Evolutionary conservation across 2,329 filamentous ascomycete genomes (phyloP), one percentile per base, ranked within the genome.

Genomic region (Neoascochyta sp.): DNA sequence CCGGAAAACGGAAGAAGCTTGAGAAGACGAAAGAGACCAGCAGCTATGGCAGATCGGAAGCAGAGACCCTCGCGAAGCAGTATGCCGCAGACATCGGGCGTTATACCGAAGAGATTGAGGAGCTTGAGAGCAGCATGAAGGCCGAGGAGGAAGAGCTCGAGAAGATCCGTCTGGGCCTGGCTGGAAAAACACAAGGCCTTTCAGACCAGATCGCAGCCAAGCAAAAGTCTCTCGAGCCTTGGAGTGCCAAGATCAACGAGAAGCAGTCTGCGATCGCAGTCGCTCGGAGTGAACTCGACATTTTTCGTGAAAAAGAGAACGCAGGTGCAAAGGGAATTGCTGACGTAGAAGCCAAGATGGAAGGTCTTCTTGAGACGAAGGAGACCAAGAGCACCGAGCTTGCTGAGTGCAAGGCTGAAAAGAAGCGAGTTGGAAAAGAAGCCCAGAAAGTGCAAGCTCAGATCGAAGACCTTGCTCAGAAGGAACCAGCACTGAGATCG

Each of bases 221-320:
- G 66, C 92, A 98, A 56, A 95, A 93, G 65, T 83, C 86, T 1
- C 72, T 98, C 8, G 90, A 96, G 64, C 92, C 92, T 0, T 98
- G 92, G 92, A 89, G 83, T 48, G 88, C 88, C 45, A 96, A 92
- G 66, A 90, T 98, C 67, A 95, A 92, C 62, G 83, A 95, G 57
- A 96, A 95, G 62, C 84, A 92, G 55, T 95, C 89, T 0, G 80
- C 85, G 3, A 93, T 95, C 46, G 90, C 90, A 4, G 89, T 98
- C 8, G 88, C 92, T 2, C 86, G 95, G 60, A 95, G 88, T 62
- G 90, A 98, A 62, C 77, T 96, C 47, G 83, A 88, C 37, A 96
- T 98, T 34, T 74, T 98, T 6, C 77, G 79, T 22, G 92, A 98
- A 58, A 87, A 88, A 57, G 86, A 86, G 29, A 95, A 88, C 53